phyloP scores from a whole-genome alignment of 2,329 filamentous ascomycete species.

The Pyricularia grisea region DNA sequence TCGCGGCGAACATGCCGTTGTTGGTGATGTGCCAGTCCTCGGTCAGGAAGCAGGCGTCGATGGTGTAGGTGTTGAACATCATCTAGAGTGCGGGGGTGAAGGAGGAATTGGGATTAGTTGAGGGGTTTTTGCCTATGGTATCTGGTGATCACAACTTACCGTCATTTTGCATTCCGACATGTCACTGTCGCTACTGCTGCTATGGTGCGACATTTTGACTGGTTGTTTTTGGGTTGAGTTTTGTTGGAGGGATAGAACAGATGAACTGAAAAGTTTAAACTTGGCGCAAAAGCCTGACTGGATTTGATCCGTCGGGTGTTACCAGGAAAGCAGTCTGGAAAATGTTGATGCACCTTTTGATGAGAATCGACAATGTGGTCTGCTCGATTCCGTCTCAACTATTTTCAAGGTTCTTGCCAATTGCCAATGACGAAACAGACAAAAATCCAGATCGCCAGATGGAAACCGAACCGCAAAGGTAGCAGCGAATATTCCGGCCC shows the following conservation, averaged over 20 bases:
- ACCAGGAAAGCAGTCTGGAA: background rate
- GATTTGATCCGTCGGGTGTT: background rate
- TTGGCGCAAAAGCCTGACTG: background rate
- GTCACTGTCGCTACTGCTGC: background rate
- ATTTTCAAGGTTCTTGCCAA: too few relatives aligned
- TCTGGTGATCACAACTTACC: background rate
- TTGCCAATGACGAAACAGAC: background rate
- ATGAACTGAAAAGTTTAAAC: background rate
- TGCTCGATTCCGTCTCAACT: too few relatives aligned
- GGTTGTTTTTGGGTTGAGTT: background rate
- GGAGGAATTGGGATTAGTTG: background rate
- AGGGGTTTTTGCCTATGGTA: background rate
- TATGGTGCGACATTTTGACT: background rate
- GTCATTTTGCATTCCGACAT: slow-evolving; percentile 1
- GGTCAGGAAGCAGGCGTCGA: slow-evolving; percentile 31
- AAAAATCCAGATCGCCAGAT: background rate
- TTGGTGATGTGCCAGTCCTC: slow-evolving; percentile 28
- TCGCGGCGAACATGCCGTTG: slow-evolving; percentile 30
- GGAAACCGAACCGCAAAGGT: background rate
- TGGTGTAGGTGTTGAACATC: slow-evolving; percentile 34
- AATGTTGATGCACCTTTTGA: too few relatives aligned
- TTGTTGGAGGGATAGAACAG: background rate
- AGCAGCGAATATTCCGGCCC: background rate
- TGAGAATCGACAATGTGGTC: too few relatives aligned
- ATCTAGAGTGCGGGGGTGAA: slow-evolving; percentile 20